A percentile compares a stretch with the other conserved stretches of the same genome.
phyloP scores from a whole-genome alignment of 345 rosid genomes.

The Eucalyptus marginata region DNA sequence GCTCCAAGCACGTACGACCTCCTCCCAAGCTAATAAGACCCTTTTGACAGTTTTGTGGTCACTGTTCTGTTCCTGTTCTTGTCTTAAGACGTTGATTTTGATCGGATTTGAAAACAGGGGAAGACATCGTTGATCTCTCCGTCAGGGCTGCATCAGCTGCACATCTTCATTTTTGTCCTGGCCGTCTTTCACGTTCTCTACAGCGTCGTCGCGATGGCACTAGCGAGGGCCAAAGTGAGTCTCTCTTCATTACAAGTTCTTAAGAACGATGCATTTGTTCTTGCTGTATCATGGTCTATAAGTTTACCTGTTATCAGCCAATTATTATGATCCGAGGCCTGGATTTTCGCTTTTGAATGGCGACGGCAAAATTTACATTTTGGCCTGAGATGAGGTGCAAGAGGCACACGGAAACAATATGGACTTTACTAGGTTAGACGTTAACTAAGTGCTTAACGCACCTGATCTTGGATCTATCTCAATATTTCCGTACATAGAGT shows the following conservation, averaged over 20 bases:
- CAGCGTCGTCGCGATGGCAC: slow-evolving; percentile 30
- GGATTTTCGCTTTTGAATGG: neutral
- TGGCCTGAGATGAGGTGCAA: neutral
- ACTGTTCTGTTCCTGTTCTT: neutral
- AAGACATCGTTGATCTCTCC: slow-evolving; percentile 28
- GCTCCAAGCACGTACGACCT: slow-evolving; percentile 3
- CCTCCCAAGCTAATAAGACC: neutral
- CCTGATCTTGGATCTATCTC: neutral
- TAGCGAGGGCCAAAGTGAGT: slow-evolving; percentile 25
- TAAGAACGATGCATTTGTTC: neutral
- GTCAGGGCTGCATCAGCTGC: slow-evolving; percentile 49
- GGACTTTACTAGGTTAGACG: neutral
- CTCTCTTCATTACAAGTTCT: neutral
- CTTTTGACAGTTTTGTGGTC: neutral
- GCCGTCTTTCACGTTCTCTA: slow-evolving; percentile 51
- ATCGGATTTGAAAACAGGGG: slow-evolving; percentile 3
- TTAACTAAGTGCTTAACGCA: neutral
- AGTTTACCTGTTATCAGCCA: neutral
- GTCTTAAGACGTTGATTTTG: neutral
- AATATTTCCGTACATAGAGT: neutral
- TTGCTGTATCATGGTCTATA: neutral
- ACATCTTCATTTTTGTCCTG: slow-evolving; percentile 47
- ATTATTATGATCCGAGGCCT: neutral
- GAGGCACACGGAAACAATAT: neutral
- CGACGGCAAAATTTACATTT: neutral